Evolutionary conservation across 2,329 filamentous ascomycete species (phyloP).

Genomic region (Cercospora nicotianae): DNA sequence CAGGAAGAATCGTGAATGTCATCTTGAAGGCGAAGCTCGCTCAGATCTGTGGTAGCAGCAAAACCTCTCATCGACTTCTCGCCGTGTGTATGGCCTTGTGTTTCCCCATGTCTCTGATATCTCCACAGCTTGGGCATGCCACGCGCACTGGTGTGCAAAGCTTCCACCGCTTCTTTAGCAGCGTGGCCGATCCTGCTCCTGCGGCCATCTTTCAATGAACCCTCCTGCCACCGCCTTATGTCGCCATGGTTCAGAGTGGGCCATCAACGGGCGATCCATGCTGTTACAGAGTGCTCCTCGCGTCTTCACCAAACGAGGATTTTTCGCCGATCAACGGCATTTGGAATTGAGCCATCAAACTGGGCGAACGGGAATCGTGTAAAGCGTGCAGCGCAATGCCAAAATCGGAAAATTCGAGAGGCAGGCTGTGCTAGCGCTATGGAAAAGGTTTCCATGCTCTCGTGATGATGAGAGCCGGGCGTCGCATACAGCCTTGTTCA

Average conservation of each 20-base stretch:
- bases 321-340: slow-evolving; percentile 7
- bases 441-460: background rate
- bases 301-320: slow-evolving; percentile 7
- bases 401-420: background rate
- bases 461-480: background rate
- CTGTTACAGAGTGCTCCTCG: slow-evolving; percentile 16
- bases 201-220: slow-evolving; percentile 17
- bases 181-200: slow-evolving; percentile 12
- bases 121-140: slow-evolving; percentile 20
- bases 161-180: slow-evolving; percentile 18
- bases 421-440: background rate
- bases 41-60: slow-evolving; percentile 13
- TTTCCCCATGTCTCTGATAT: slow-evolving; percentile 25
- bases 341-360: background rate
- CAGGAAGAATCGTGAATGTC: slow-evolving; percentile 18
- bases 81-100: slow-evolving; percentile 11
- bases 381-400: slow-evolving; percentile 8
- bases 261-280: slow-evolving; percentile 12
- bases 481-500: slow-evolving; percentile 16
- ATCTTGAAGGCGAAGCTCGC: slow-evolving; percentile 5
- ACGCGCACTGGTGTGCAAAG: slow-evolving; percentile 22
- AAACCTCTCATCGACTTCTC: slow-evolving; percentile 9
- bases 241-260: slow-evolving; percentile 11
- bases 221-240: slow-evolving; percentile 20
- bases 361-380: background rate